Evolutionary conservation across 768 basidiomycete genomes (phyloP), one percentile per base, ranked within the genome.

Genomic region (Chalciporus chontae): DNA sequence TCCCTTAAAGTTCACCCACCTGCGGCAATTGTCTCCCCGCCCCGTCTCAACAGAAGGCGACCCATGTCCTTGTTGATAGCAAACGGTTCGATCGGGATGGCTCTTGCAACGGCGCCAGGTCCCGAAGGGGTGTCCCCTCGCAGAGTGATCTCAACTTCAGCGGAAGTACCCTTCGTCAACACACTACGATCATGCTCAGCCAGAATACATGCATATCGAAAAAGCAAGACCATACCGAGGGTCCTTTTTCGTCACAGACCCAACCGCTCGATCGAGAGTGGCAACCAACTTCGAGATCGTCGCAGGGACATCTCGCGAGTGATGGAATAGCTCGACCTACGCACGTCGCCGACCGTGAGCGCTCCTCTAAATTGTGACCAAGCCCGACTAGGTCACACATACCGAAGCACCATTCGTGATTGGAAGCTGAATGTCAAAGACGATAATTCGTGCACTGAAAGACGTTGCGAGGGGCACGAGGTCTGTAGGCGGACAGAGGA

Each of bases 61-160:
- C 96, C 96, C 96, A 98, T 96, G 48, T 94, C 90, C 69, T 98
- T 99, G 71, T 94, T 98, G 7, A 71, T 71, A 1, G 82, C 69
- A 57, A 96, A 95, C 2, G 89, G 78, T 64, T 98, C 96, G 14
- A 98, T 63, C 11, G 96, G 90, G 21, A 97, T 86, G 2, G 84
- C 77, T 8, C 81, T 74, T 14, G 73, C 70, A 29, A 68, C 63
- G 0, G 74, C 54, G 10, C 71, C 60, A 8, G 76, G 65, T 9
- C 80, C 79, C 6, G 78, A 77, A 7, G 78, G 67, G 13, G 77
- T 72, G 1, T 75, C 71, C 4, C 76, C 71, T 17, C 94, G 82
- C 37, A 98, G 63, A 5, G 81, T 77, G 49, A 98, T 82, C 62
- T 91, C 84, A 0, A 98, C 84, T 59, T 90, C 85, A 21, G 95